A percentile compares a stretch with the other conserved stretches of the same genome.
These are phyloP conservation scores for Mycena leptocephala DNA, from an alignment of 768 basidiomycete genomes.

Conservation along the genomic window DNA sequence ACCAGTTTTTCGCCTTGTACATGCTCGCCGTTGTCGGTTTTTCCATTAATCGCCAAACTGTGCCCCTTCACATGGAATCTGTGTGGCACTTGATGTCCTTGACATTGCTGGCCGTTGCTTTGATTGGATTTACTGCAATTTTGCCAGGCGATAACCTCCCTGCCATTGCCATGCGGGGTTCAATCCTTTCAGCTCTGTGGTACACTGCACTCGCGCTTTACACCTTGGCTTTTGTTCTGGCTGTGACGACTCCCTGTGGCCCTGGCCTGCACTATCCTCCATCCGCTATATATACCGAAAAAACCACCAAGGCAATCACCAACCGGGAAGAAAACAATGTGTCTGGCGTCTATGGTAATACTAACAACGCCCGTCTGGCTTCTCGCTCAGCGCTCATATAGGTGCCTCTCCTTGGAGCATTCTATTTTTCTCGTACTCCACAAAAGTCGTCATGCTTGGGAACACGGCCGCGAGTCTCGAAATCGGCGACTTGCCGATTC, in stretches of 20 bases:
- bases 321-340: slow-evolving; percentile 81
- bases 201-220: slow-evolving; percentile 68
- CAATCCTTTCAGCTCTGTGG: slow-evolving; percentile 58
- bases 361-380: slow-evolving; percentile 11
- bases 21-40: slow-evolving; percentile 65
- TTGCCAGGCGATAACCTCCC: slow-evolving; percentile 61
- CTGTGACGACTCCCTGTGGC: slow-evolving; percentile 76
- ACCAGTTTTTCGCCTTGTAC: slow-evolving; percentile 73
- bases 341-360: slow-evolving; percentile 69
- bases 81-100: slow-evolving; percentile 76
- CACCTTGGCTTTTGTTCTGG: slow-evolving; percentile 53
- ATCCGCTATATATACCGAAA: slow-evolving; percentile 81
- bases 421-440: slow-evolving; percentile 88
- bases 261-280: slow-evolving; percentile 83
- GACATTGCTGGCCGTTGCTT: slow-evolving; percentile 62
- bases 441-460: slow-evolving; percentile 89
- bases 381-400: slow-evolving; percentile 29
- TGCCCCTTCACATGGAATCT: slow-evolving; percentile 61
- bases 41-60: slow-evolving; percentile 65
- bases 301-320: slow-evolving; percentile 72
- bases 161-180: not conserved
- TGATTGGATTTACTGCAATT: slow-evolving; percentile 67
- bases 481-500: slow-evolving; percentile 90
- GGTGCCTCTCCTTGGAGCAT: slow-evolving; percentile 72
- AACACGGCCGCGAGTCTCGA: slow-evolving; percentile 81